Evolutionary conservation across 2,329 filamentous ascomycete species (phyloP).

Genomic region (Ascochyta koolunga): DNA sequence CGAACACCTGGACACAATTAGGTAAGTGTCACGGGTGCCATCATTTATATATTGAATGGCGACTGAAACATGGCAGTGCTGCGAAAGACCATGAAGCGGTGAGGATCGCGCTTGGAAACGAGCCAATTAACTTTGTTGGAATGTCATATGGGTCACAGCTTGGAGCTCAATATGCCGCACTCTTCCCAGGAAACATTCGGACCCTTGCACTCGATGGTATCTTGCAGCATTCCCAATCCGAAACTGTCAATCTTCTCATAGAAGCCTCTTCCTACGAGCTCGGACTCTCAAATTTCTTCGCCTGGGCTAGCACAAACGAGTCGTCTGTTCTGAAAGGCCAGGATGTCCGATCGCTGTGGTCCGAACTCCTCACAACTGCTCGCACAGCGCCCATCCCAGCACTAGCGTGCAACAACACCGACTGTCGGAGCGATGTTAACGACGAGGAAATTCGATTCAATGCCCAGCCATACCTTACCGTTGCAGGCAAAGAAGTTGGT

Average conservation of each 20-base stretch:
- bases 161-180: slow-evolving; percentile 52
- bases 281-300: slow-evolving; percentile 48
- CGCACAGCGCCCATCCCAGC: slow-evolving; percentile 44
- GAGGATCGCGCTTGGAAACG: slow-evolving; percentile 40
- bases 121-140: slow-evolving; percentile 49
- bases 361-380: slow-evolving; percentile 39
- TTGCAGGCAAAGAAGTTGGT: neutral
- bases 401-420: slow-evolving; percentile 36
- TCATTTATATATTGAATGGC: neutral
- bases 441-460: slow-evolving; percentile 40
- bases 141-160: slow-evolving; percentile 56
- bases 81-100: slow-evolving; percentile 47
- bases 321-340: slow-evolving; percentile 42
- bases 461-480: slow-evolving; percentile 8
- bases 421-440: slow-evolving; percentile 33
- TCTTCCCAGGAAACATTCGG: slow-evolving; percentile 53
- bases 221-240: slow-evolving; percentile 50
- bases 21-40: neutral
- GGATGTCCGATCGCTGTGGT: slow-evolving; percentile 27
- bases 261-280: slow-evolving; percentile 48
- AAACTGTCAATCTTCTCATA: slow-evolving; percentile 44
- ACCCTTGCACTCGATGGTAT: slow-evolving; percentile 54
- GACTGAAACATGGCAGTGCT: neutral
- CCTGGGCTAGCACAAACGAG: slow-evolving; percentile 42
- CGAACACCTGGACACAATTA: slow-evolving; percentile 52